Base-by-base conservation (phyloP, 495 filamentous ascomycete genomes). In the Staphylotrichum longicolle region DNA sequence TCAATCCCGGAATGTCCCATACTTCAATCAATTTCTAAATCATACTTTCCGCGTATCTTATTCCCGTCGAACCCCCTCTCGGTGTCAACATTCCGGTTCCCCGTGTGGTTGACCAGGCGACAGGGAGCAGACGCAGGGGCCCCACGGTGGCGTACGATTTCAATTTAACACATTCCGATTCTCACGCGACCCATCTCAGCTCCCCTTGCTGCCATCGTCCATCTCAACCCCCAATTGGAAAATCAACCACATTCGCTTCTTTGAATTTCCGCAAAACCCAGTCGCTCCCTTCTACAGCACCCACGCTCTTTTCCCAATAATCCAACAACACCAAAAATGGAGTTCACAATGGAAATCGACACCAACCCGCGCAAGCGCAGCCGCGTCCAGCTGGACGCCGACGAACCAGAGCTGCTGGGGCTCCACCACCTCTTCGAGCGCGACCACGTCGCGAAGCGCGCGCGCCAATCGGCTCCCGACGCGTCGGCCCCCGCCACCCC, bases 261-360 rank as follows among this genome's bases (percentile, higher is more conserved):
- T 56, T 7, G 7, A 15, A 46, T 9, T 9, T n/a, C 14, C 44
- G 44, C 15, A 30, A 39, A 8, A 54, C 8, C 5, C 37, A 44
- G 30, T 55, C 53, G 10, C 30, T 55, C 44, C 10, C 12, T 49
- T 33, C 0, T 27, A 27, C 20, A 27, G 20, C 27, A 35, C 12
- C 14, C 34, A 37, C 55, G 37, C 55, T 39, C 55, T n/a, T 30
- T 40, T 47, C 20, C 20, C 0, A 27, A 1, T 27, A 27, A 27
- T 1, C 0, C 20, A 27, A 1, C 20, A 27, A 27, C 20, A 27
- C 0, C 7, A 20, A 58, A 48, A 2, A 58, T 58, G 55, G 55
- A 58, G 32, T 58, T 48, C 55, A 11, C 7, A 14, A 58, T 58
- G 55, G n/a, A 58, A 10, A 48, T 58, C 20, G 55, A 58, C 20